Percentiles rank a stretch among this genome's conserved stretches.
Conservation (phyloP, 192 early-diverging fungal genomes). For the Mortierella alpina region DNA sequence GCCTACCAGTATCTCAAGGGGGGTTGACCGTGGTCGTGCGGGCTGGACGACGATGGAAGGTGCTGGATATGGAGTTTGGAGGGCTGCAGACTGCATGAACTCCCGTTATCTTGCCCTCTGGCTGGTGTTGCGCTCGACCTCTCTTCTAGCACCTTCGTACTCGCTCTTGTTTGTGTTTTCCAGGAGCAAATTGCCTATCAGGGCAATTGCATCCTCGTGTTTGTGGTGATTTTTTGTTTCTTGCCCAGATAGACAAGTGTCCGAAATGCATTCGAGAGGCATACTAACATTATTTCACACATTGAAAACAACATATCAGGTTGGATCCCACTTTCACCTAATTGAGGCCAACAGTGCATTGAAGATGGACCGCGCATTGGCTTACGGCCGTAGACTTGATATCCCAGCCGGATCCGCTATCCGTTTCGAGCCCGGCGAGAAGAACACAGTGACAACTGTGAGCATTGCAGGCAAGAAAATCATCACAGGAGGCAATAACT, state of each 20-base stretch:
- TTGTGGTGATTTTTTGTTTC: neutral
- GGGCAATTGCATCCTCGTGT: constrained; percentile 1
- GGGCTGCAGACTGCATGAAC: too few relatives aligned
- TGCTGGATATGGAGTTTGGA: too few relatives aligned
- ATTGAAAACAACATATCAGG: constrained; percentile 50
- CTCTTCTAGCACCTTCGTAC: neutral
- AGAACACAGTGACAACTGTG: constrained; percentile 83
- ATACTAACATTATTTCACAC: too few relatives aligned
- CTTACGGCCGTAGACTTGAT: constrained; percentile 90
- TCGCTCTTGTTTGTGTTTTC: neutral
- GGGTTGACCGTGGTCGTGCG: neutral
- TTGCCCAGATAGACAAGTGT: neutral
- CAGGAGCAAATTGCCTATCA: neutral
- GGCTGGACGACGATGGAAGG: too few relatives aligned
- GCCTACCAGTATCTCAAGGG: neutral
- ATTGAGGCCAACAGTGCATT: constrained; percentile 89
- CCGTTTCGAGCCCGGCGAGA: constrained; percentile 97
- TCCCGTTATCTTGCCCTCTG: neutral
- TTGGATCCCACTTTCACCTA: constrained; percentile 97
- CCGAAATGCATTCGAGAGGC: neutral
- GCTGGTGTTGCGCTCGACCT: neutral
- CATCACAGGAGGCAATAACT: constrained; percentile 87
- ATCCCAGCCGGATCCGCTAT: constrained; percentile 95
- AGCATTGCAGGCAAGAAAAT: constrained; percentile 84
- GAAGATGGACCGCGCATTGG: constrained; percentile 82